Evolutionary conservation across 495 filamentous ascomycete genomes (phyloP).

Genomic region (Stereocaulon alpinum): DNA sequence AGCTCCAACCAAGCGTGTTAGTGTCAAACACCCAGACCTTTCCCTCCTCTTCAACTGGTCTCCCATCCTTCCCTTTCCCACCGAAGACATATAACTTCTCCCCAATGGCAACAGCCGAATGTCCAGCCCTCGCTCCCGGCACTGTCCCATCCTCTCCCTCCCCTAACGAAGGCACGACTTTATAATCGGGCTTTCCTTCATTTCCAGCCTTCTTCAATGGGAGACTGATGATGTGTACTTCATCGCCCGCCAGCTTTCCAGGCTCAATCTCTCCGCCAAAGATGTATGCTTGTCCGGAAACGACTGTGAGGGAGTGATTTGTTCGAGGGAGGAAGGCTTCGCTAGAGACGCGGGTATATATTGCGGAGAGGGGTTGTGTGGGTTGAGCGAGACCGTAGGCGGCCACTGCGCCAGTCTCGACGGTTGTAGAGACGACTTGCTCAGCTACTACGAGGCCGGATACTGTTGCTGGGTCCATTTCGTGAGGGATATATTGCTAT

Average conservation of each 20-base stretch:
- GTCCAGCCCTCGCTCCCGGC: conserved; percentile 31
- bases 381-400: conserved; percentile 30
- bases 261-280: conserved; percentile 38
- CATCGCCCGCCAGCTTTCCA: conserved; percentile 34
- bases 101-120: conserved; percentile 34
- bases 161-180: conserved; percentile 26
- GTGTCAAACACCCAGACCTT: conserved; percentile 41
- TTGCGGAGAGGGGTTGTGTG: conserved; percentile 35
- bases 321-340: conserved; percentile 34
- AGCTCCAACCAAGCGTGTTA: conserved; percentile 29
- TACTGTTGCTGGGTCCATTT: conserved; percentile 27
- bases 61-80: conserved; percentile 28
- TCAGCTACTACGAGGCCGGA: conserved; percentile 29
- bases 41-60: conserved; percentile 32
- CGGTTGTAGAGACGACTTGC: conserved; percentile 32
- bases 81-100: conserved; percentile 36
- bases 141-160: conserved; percentile 23
- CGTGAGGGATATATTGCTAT: background rate
- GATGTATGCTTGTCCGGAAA: conserved; percentile 39
- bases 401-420: conserved; percentile 31
- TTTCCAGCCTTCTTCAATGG: conserved; percentile 22
- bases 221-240: conserved; percentile 37
- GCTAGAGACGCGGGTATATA: conserved; percentile 31
- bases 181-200: conserved; percentile 28
- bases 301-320: conserved; percentile 37